Evolutionary conservation across 352 stramenopile species (phyloP), one percentile per base, ranked within the genome.

Genomic region (Pilasporangium apinafurcum): DNA sequence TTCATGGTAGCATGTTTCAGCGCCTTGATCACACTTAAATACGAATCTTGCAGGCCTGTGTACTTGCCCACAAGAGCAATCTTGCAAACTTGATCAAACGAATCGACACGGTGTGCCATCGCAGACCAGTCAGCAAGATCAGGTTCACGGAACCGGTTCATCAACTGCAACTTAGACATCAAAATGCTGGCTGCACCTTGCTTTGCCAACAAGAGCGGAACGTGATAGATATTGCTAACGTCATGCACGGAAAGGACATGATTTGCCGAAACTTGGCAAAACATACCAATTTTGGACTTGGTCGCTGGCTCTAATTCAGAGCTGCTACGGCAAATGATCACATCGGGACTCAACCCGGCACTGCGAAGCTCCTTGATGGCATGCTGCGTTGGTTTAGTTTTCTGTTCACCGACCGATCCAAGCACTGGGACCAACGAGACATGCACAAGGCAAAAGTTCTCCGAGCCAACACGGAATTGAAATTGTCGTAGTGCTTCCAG

Each of bases 311-410:
- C 76, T 36, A 99, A 73, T 49, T 97, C 82, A 31, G 92, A 81
- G 49, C 75, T 93, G 37, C 64, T 72, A 20, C 96, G 83, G 69
- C 97, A 99, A 52, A 99, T 98, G 51, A 99, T 98, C 8, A 99
- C 81, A 40, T 98, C 91, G 0, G 97, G 96, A 37, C 82, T 90
- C 8, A 99, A 67, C 45, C 97, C 97, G 14, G 98, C 79, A 18
- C 74, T 95, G 26, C 96, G 75, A 39, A 99, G 82, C 75, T 99
- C 96, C 57, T 98, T 97, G 52, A 99, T 98, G 14, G 94, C 96
- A 70, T 99, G 97, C 78, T 99, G 97, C 32, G 97, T 99, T 0
- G 97, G 97, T 78, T 99, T 99, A 14, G 97, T 99, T 80, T 99
- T 99, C 78, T 99, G 96, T 74, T 99, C 97, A 27, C 96, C 95